Evolutionary conservation across 2,329 filamentous ascomycete species (phyloP).

Genomic region (Colletotrichum falcatum): DNA sequence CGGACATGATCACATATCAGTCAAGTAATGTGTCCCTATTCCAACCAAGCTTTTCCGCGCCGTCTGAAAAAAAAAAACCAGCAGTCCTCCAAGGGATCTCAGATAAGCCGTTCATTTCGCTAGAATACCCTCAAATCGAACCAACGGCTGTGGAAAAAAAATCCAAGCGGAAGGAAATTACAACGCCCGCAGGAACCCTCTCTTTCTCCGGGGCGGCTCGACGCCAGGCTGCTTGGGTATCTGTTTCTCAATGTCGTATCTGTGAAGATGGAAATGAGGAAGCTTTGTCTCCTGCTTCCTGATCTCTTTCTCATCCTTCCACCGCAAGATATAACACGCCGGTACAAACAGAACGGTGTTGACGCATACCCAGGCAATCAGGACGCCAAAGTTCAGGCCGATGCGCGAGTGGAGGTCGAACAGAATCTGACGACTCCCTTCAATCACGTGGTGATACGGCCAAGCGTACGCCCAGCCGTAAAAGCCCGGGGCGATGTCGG

Average conservation of each 20-base stretch:
- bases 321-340: conserved; percentile 27
- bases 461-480: conserved; percentile 33
- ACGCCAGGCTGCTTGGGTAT: conserved; percentile 26
- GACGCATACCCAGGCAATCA: conserved; percentile 19
- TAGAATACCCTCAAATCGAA: neutral
- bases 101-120: neutral
- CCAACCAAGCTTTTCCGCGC: neutral
- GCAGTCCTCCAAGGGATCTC: neutral
- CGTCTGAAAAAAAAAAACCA: too few relatives aligned
- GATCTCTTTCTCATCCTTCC: conserved; percentile 28
- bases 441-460: conserved; percentile 32
- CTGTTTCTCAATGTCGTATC: conserved; percentile 16
- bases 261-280: conserved; percentile 15
- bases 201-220: conserved; percentile 22
- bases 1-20: too few relatives aligned
- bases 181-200: conserved; percentile 22
- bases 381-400: conserved; percentile 26
- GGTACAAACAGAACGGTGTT: conserved; percentile 16
- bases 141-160: neutral
- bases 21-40: neutral
- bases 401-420: conserved; percentile 32
- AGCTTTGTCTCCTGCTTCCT: conserved; percentile 17
- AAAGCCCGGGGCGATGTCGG: conserved; percentile 27
- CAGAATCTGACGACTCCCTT: conserved; percentile 26
- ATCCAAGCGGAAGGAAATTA: neutral